Conservation (phyloP, 371 early-diverging fungal genomes). For the Haplosporangium sp. region DNA sequence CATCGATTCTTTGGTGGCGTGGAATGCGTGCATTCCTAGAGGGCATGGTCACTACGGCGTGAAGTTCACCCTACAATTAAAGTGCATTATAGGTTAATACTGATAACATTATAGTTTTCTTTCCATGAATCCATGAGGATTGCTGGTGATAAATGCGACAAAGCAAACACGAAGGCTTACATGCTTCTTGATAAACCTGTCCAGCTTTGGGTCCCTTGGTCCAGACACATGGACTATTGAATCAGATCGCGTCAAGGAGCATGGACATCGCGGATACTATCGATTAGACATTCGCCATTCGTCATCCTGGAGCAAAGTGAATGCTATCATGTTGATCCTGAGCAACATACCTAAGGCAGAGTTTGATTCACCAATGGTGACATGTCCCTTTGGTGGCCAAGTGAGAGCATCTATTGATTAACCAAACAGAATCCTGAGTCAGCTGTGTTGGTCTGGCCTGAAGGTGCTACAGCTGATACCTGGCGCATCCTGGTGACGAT, state of each 20-base stretch:
- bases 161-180: slow-evolving; percentile 12
- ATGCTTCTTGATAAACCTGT: slow-evolving; percentile 38
- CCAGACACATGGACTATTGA: slow-evolving; percentile 41
- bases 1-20: slow-evolving; percentile 19
- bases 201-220: slow-evolving; percentile 29
- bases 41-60: slow-evolving; percentile 39
- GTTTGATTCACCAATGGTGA: slow-evolving; percentile 44
- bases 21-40: slow-evolving; percentile 25
- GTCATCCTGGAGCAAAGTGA: background rate
- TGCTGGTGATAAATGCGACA: background rate
- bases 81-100: background rate
- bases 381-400: slow-evolving; percentile 31
- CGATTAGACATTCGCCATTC: background rate
- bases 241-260: background rate
- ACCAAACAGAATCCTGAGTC: too few species aligned
- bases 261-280: background rate
- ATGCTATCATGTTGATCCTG: background rate
- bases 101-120: background rate
- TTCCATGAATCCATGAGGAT: background rate
- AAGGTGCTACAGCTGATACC: too few species aligned
- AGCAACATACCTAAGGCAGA: slow-evolving; percentile 30
- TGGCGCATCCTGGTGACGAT: background rate
- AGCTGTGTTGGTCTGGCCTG: too few species aligned
- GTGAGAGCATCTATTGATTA: slow-evolving; percentile 21
- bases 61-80: slow-evolving; percentile 28